Percentiles rank a stretch among this genome's conserved stretches.
phyloP scores from a whole-genome alignment of 1,284 basidiomycete genomes.

The Earliella scabrosa region DNA sequence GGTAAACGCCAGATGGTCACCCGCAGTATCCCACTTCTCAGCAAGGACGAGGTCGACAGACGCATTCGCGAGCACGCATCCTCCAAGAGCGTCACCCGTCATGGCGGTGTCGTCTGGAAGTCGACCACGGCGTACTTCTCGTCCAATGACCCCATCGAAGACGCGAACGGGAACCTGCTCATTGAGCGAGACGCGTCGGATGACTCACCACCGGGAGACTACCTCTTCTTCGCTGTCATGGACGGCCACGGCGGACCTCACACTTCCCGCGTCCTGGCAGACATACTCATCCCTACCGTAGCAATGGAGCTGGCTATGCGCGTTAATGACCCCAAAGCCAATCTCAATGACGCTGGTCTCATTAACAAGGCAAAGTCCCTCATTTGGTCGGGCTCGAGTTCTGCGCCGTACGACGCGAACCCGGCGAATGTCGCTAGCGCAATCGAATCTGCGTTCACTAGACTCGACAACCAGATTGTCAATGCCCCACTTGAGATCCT shows the following conservation, averaged over 20 bases:
- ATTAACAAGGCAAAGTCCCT: conserved; percentile 46
- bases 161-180: conserved; percentile 78
- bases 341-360: conserved; percentile 35
- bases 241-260: conserved; percentile 91
- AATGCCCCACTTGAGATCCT: conserved; percentile 80
- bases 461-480: conserved; percentile 80
- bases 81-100: conserved; percentile 47
- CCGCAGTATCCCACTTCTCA: conserved; percentile 59
- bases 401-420: conserved; percentile 51
- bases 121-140: conserved; percentile 81
- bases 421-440: conserved; percentile 70
- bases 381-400: conserved; percentile 41
- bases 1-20: conserved; percentile 60
- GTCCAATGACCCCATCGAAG: conserved; percentile 91
- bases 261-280: conserved; percentile 86
- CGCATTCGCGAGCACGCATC: conserved; percentile 63
- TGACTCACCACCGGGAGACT: conserved; percentile 64
- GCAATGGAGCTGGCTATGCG: conserved; percentile 75
- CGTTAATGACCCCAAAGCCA: conserved; percentile 40
- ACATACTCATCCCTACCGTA: conserved; percentile 87
- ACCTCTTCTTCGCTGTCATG: conserved; percentile 87
- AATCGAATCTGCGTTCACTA: conserved; percentile 79
- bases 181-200: conserved; percentile 65
- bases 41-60: conserved; percentile 58
- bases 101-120: conserved; percentile 64